Evolutionary conservation across 495 filamentous ascomycete genomes (phyloP).

Genomic region (Penicillium riverlandense): DNA sequence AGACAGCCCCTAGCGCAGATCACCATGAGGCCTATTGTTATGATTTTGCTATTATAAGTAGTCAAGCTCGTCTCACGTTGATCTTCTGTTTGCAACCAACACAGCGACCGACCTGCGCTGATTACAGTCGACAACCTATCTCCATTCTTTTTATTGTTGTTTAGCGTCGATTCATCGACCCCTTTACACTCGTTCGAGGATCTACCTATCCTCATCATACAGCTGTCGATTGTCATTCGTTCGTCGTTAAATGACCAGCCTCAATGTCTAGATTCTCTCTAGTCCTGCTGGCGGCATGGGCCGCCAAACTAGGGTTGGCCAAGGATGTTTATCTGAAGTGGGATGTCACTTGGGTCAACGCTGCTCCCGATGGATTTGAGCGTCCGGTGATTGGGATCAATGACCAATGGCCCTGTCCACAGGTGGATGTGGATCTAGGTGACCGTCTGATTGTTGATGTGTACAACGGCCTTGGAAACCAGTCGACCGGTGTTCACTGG

Average conservation of each 20-base stretch:
- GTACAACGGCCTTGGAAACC: constrained; percentile 65
- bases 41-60: constrained; percentile 7
- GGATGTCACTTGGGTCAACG: constrained; percentile 72
- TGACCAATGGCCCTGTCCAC: constrained; percentile 67
- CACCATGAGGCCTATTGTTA: constrained; percentile 1
- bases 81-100: not conserved
- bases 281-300: constrained; percentile 14
- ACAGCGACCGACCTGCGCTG: constrained; percentile 8
- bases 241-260: constrained; percentile 6
- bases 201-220: constrained; percentile 11
- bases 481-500: constrained; percentile 65
- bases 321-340: constrained; percentile 48
- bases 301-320: constrained; percentile 16
- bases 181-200: constrained; percentile 6
- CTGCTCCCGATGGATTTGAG: constrained; percentile 69
- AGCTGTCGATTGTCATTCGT: constrained; percentile 10
- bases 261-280: constrained; percentile 16
- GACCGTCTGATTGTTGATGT: constrained; percentile 70
- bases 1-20: constrained; percentile 14
- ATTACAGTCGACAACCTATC: constrained; percentile 10
- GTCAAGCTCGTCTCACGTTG: not conserved
- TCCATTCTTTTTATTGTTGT: not conserved
- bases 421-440: constrained; percentile 60
- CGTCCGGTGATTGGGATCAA: constrained; percentile 79
- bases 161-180: constrained; percentile 4